phyloP scores from a whole-genome alignment of 176 grass and related monocot genomes.

The Zizania latifolia region DNA sequence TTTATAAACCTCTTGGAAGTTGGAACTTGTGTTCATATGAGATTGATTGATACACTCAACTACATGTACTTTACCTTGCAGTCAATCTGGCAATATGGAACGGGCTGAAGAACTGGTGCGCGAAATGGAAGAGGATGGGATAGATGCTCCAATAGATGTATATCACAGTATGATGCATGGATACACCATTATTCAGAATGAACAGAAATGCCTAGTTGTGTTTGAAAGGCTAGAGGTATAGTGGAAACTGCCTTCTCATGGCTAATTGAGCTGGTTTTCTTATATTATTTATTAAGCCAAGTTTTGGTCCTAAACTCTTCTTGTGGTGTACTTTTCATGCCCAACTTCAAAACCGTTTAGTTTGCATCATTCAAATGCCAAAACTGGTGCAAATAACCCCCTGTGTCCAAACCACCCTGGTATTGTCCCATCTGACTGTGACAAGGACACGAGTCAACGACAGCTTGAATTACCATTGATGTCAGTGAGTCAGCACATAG shows the following conservation, averaged over 20 bases:
- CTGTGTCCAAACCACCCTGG: background rate
- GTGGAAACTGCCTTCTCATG: background rate
- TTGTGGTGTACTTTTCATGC: background rate
- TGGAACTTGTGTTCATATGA: background rate
- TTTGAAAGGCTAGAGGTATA: conserved; percentile 84
- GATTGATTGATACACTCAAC: conserved; percentile 1
- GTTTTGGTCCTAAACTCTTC: background rate
- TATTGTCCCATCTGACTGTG: background rate
- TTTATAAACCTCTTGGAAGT: conserved; percentile 13
- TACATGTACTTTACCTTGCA: conserved; percentile 34
- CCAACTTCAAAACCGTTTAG: background rate
- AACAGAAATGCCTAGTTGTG: conserved; percentile 87
- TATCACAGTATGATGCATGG: conserved; percentile 99
- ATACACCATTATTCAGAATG: conserved; percentile 74
- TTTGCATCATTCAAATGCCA: background rate
- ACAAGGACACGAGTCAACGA: background rate
- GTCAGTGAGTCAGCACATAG: background rate
- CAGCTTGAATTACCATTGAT: background rate
- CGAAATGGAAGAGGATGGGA: conserved; percentile 97
- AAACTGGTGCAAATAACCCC: background rate
- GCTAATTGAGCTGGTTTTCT: background rate
- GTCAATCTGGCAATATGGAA: conserved; percentile 86
- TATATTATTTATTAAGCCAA: background rate
- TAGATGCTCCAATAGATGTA: conserved; percentile 79
- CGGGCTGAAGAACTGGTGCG: conserved; percentile 72